Evolutionary conservation across 78 protist species (phyloP), one percentile per base, ranked within the genome.

Genomic region (Dictyostelium citrinum): DNA sequence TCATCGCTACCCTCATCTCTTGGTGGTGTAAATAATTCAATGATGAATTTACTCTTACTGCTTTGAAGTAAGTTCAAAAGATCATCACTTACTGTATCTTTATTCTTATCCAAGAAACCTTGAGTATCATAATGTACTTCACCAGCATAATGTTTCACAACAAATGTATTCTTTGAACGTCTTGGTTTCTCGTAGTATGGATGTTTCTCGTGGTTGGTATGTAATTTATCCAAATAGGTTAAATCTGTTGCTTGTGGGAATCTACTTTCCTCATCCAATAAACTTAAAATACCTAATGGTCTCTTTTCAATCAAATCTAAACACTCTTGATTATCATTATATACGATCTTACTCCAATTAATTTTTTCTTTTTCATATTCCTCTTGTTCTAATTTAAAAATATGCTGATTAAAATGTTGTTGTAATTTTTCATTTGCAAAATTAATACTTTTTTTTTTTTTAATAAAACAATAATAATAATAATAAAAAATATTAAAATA

Each of bases 341-440:
- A 93, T n/a, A 51, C 77, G 60, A 93, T 93, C 82, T 93, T 81
- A 67, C 84, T 75, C 96, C 96, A 93, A 82, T 83, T 90, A 31
- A 93, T 93, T 71, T 93, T 82, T 41, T 93, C 96, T 39, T 84
- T 93, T 43, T 91, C 90, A 81, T 97, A 97, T 88, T 97, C 99
- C 8, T 83, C 97, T 81, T 97, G 98, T 55, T 96, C 99, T 74
- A 90, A 84, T 55, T 91, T 90, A 55, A 98, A 97, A 43, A 97
- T 97, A 84, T 97, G 93, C 78, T 75, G 91, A 93, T 97, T 98
- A 90, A 97, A 98, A 77, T 96, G 97, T 81, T 95, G 97, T 84
- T 98, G 99, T 79, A 98, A 86, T 95, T 97, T 91, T 70, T 98
- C 99, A 81, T 98, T 98, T 55, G 97, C 97, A 96, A 91, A 98